Conservation (phyloP, 768 basidiomycete genomes). For the Suillus weaverae region DNA sequence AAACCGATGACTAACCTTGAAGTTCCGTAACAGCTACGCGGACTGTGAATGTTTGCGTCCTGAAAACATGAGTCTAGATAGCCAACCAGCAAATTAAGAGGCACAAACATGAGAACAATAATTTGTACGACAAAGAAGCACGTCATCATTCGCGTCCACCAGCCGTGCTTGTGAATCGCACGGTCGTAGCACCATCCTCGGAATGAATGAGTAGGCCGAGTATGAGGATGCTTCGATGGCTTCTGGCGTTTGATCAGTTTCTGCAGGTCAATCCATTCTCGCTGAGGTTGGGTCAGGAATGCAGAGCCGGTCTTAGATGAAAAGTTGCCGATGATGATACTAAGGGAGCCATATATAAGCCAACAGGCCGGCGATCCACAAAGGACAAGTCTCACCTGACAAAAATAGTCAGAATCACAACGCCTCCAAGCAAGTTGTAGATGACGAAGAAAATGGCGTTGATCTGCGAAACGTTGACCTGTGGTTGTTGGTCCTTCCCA, state of each 20-base stretch:
- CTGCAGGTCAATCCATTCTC: constrained; percentile 92
- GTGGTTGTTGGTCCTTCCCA: constrained; percentile 67
- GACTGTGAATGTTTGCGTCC: constrained; percentile 77
- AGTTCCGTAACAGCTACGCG: constrained; percentile 49
- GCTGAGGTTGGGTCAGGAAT: constrained; percentile 80
- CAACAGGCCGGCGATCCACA: neutral
- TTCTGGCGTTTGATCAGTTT: constrained; percentile 85
- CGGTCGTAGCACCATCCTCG: constrained; percentile 90
- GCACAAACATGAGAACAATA: constrained; percentile 71
- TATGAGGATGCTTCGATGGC: constrained; percentile 79
- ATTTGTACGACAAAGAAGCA: constrained; percentile 80
- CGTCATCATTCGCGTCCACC: constrained; percentile 86
- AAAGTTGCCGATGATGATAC: constrained; percentile 96
- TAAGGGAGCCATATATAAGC: constrained; percentile 30
- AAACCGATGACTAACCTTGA: constrained; percentile 49
- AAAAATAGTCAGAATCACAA: constrained; percentile 88
- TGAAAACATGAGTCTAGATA: constrained; percentile 29
- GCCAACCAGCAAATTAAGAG: neutral
- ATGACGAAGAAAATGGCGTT: constrained; percentile 91
- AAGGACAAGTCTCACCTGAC: constrained; percentile 60
- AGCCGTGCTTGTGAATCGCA: constrained; percentile 89
- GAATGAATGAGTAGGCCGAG: constrained; percentile 51
- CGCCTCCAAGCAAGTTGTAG: constrained; percentile 88
- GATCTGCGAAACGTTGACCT: constrained; percentile 67
- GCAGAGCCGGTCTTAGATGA: constrained; percentile 84